Evolutionary conservation across 768 basidiomycete genomes (phyloP).

Genomic region (Mycena crocata): DNA sequence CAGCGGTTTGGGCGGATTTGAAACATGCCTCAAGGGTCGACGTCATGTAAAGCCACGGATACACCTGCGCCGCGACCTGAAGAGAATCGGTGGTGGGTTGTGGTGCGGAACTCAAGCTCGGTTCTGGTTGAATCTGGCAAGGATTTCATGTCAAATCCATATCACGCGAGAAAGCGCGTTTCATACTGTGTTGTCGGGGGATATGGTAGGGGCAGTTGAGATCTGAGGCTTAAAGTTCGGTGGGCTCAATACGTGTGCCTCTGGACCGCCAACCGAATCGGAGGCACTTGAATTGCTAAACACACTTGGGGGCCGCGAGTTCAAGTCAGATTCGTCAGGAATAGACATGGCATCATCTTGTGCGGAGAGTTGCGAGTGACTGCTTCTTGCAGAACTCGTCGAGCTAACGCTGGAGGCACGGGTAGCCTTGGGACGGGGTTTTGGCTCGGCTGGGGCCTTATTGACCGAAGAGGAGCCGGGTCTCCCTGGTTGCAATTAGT

Average conservation of each 20-base stretch:
- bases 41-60: constrained; percentile 72
- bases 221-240: neutral
- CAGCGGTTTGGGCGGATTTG: constrained; percentile 50
- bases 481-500: constrained; percentile 15
- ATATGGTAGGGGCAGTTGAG: neutral
- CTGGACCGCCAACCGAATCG: neutral
- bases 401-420: constrained; percentile 27
- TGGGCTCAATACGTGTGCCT: neutral
- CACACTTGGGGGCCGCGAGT: constrained; percentile 15
- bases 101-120: constrained; percentile 29
- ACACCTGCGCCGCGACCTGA: constrained; percentile 63
- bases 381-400: constrained; percentile 12
- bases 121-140: constrained; percentile 10
- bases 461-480: neutral
- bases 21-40: constrained; percentile 66
- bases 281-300: constrained; percentile 4
- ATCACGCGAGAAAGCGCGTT: constrained; percentile 13
- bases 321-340: neutral
- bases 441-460: constrained; percentile 7
- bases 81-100: constrained; percentile 51
- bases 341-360: neutral
- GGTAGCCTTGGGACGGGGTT: constrained; percentile 1
- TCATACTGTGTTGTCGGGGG: constrained; percentile 2
- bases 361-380: neutral
- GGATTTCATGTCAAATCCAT: neutral